Conservation (phyloP, 768 basidiomycete genomes). For the Pleurotus eryngii region DNA sequence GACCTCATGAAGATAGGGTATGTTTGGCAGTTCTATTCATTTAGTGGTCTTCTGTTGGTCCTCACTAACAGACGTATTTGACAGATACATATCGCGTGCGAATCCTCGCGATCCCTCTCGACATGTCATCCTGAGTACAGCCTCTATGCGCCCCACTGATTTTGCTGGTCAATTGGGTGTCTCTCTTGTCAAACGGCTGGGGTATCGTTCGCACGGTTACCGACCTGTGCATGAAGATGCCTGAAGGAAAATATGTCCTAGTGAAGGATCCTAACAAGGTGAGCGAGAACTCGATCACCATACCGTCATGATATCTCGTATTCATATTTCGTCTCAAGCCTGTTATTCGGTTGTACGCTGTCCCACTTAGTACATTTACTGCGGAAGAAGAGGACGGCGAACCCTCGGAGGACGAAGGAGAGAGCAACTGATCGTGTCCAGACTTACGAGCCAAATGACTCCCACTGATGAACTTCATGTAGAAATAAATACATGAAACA, state of each 20-base stretch:
- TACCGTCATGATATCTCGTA: background rate
- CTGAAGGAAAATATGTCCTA: constrained; percentile 96
- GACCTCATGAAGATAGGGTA: constrained; percentile 97
- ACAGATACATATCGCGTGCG: constrained; percentile 90
- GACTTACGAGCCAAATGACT: too few species aligned
- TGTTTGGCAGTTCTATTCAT: constrained; percentile 25
- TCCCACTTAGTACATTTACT: constrained; percentile 86
- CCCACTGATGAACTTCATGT: background rate
- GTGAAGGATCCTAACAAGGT: constrained; percentile 99
- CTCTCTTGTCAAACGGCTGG: constrained; percentile 94
- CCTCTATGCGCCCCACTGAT: constrained; percentile 90
- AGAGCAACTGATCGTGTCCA: constrained; percentile 26
- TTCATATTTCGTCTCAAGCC: constrained; percentile 53
- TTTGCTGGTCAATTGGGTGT: constrained; percentile 96
- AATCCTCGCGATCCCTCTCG: constrained; percentile 93
- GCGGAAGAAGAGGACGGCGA: constrained; percentile 74
- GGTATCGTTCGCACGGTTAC: constrained; percentile 95
- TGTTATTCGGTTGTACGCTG: constrained; percentile 88
- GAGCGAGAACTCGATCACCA: constrained; percentile 16
- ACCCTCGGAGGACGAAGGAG: constrained; percentile 32
- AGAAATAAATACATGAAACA: background rate
- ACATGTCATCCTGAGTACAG: constrained; percentile 93
- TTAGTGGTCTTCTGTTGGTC: constrained; percentile 10
- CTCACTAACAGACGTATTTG: constrained; percentile 13
- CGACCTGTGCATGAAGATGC: constrained; percentile 93